These are phyloP conservation scores for Catharanthus roseus DNA, from an alignment of 257 asterid species.

Conservation along the genomic window DNA sequence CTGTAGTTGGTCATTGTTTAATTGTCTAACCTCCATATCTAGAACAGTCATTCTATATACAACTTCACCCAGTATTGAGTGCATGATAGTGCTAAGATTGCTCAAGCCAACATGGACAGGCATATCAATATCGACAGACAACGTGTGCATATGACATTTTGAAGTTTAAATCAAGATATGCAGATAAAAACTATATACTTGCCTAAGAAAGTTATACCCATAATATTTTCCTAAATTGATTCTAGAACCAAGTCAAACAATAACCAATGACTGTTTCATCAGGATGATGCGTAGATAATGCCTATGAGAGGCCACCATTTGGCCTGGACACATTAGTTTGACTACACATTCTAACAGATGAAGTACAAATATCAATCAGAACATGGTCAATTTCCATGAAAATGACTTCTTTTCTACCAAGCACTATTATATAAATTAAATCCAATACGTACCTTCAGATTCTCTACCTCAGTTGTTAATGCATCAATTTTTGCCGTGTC, in stretches of 20 bases:
- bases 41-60: background rate
- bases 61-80: background rate
- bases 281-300: background rate
- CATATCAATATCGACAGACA: background rate
- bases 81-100: background rate
- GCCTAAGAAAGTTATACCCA: background rate
- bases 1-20: background rate
- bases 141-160: background rate
- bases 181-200: background rate
- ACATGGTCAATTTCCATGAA: background rate
- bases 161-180: background rate
- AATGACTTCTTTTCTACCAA: background rate
- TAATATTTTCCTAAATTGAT: background rate
- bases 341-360: background rate
- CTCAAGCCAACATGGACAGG: background rate
- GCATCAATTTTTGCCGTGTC: slow-evolving; percentile 85
- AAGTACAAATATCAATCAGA: background rate
- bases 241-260: background rate
- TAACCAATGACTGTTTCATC: background rate
- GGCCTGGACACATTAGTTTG: background rate
- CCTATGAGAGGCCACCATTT: background rate
- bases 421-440: background rate
- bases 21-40: background rate
- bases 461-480: slow-evolving; percentile 69
- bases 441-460: slow-evolving; percentile 55